Evolutionary conservation across 345 rosid genomes (phyloP).

Genomic region (Gossypium thurberi): DNA sequence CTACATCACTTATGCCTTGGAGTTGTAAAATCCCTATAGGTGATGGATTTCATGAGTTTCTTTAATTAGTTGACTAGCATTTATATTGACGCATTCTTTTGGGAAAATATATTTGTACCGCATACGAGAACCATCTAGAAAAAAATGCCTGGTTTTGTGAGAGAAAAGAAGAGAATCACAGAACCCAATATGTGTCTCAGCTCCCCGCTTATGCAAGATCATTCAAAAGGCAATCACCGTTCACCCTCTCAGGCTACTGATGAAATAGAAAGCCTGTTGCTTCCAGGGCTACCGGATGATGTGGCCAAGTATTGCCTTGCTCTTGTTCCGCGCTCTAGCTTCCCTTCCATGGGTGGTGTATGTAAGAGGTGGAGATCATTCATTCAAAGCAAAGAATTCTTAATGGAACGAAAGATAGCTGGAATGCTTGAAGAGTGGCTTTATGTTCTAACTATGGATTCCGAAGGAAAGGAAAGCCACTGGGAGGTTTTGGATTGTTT

Average conservation of each 20-base stretch:
- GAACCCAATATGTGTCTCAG: conserved; percentile 35
- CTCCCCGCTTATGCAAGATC: conserved; percentile 15
- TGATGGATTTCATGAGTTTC: conserved; percentile 72
- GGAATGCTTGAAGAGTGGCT: conserved; percentile 86
- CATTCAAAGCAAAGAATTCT: conserved; percentile 77
- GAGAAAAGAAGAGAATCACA: conserved; percentile 45
- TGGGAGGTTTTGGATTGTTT: conserved; percentile 77
- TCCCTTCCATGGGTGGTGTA: conserved; percentile 73
- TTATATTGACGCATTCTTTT: conserved; percentile 23
- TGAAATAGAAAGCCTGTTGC: conserved; percentile 35
- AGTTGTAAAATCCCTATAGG: conserved; percentile 77
- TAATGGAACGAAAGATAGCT: conserved; percentile 51
- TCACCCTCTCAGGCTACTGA: conserved; percentile 27
- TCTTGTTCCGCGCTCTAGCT: conserved; percentile 62
- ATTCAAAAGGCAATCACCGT: conserved; percentile 30
- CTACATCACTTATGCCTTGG: conserved; percentile 70
- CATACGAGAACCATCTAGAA: neutral
- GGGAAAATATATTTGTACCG: conserved; percentile 21
- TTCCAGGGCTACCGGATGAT: conserved; percentile 89
- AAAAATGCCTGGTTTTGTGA: conserved; percentile 38
- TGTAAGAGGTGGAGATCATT: conserved; percentile 83
- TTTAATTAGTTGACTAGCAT: conserved; percentile 27
- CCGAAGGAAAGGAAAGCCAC: conserved; percentile 57
- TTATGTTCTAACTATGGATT: conserved; percentile 55
- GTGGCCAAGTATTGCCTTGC: conserved; percentile 79